Evolutionary conservation across 768 basidiomycete genomes (phyloP).

Genomic region (Leccinum disarticulatum): DNA sequence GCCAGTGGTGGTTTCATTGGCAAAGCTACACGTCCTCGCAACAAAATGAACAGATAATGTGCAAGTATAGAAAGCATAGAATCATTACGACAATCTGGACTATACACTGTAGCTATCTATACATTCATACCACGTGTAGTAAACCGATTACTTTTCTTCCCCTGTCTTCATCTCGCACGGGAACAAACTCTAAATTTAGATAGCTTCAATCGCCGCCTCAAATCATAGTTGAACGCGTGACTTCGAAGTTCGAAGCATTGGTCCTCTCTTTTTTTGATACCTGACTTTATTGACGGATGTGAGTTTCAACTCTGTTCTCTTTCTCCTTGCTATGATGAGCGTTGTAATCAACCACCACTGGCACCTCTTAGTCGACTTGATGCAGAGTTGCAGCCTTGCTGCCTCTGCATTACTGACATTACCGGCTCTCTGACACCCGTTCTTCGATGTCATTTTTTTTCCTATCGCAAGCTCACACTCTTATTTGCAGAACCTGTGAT

Average conservation of each 20-base stretch:
- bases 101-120: not conserved
- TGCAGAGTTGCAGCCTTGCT: conserved; percentile 34
- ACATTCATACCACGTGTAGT: not conserved
- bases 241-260: not conserved
- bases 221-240: conserved; percentile 3
- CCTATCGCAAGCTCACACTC: conserved; percentile 17
- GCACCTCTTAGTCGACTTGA: conserved; percentile 93
- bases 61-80: not conserved
- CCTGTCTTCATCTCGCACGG: not conserved
- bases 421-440: conserved; percentile 53
- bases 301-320: conserved; percentile 14
- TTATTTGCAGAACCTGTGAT: conserved; percentile 12
- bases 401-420: conserved; percentile 73
- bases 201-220: conserved; percentile 30
- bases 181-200: not conserved
- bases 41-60: conserved; percentile 33
- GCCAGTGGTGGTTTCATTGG: conserved; percentile 65
- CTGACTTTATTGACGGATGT: conserved; percentile 1
- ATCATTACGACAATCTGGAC: not conserved
- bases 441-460: not conserved
- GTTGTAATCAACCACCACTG: conserved; percentile 73
- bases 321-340: conserved; percentile 55
- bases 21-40: conserved; percentile 63
- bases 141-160: not conserved
- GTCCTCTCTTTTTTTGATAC: not conserved